These are phyloP conservation scores for Suillus weaverae DNA, from an alignment of 768 basidiomycete genomes.

Conservation along the genomic window DNA sequence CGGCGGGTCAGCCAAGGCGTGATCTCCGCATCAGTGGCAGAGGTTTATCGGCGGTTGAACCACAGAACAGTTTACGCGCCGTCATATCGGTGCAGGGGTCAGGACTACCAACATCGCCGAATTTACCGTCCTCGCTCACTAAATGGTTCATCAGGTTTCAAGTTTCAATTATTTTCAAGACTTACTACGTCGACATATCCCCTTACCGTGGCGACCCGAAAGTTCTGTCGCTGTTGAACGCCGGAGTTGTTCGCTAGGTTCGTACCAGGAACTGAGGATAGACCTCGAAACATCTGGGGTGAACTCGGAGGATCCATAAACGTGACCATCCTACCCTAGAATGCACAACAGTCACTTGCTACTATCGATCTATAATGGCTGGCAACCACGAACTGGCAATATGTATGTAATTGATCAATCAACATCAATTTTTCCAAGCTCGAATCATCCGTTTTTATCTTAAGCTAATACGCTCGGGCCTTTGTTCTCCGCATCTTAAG, in stretches of 20 bases:
- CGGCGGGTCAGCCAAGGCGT: not conserved
- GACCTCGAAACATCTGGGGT: not conserved
- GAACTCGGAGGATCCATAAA: slow-evolving; percentile 28
- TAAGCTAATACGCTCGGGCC: not conserved
- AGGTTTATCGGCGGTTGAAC: not conserved
- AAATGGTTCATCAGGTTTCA: slow-evolving; percentile 50
- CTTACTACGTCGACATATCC: slow-evolving; percentile 42
- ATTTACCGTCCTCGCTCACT: slow-evolving; percentile 54
- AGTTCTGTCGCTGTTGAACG: slow-evolving; percentile 47
- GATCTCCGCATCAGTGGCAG: not conserved
- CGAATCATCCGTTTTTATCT: not conserved
- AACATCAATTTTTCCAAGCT: slow-evolving; percentile 33
- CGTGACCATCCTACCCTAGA: slow-evolving; percentile 35
- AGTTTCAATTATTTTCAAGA: slow-evolving; percentile 35
- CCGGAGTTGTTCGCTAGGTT: not conserved
- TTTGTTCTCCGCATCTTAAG: not conserved
- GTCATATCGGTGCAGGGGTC: not conserved
- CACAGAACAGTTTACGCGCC: not conserved
- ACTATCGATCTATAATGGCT: slow-evolving; percentile 38
- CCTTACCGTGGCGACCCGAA: slow-evolving; percentile 37
- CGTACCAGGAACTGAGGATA: not conserved
- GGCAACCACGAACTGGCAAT: not conserved
- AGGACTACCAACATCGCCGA: not conserved
- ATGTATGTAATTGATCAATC: not conserved
- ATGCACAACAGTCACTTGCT: slow-evolving; percentile 44